Evolutionary conservation across 2,329 filamentous ascomycete species (phyloP).

Genomic region (Cytospora piceicola): DNA sequence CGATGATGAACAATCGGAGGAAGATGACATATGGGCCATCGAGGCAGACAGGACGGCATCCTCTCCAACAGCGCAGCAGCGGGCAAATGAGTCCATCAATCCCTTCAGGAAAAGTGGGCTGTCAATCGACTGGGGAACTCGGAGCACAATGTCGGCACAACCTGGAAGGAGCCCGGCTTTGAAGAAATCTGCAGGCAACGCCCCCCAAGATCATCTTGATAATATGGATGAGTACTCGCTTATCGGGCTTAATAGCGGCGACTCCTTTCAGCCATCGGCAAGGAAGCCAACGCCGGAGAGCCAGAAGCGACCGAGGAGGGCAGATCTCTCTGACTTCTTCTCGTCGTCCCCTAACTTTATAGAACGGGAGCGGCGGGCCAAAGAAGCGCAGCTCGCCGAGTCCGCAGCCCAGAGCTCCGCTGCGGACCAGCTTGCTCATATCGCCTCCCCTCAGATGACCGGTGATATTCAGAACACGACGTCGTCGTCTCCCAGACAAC

Average conservation of each 20-base stretch:
- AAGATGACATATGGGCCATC: constrained; percentile 60
- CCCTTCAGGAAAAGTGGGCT: constrained; percentile 39
- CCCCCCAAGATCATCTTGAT: constrained; percentile 10
- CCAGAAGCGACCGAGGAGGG: constrained; percentile 42
- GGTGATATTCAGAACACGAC: background rate
- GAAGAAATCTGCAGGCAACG: constrained; percentile 14
- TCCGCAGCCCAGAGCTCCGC: constrained; percentile 8
- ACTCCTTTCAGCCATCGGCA: constrained; percentile 39
- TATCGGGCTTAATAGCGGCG: constrained; percentile 24
- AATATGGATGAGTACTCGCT: constrained; percentile 29
- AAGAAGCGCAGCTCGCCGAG: constrained; percentile 13
- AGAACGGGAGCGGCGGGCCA: constrained; percentile 27
- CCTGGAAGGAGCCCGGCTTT: constrained; percentile 16
- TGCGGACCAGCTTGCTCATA: background rate
- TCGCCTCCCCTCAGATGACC: constrained; percentile 7
- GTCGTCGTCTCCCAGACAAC: background rate
- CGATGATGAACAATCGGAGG: constrained; percentile 40
- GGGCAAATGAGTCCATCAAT: constrained; percentile 32
- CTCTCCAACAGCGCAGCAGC: constrained; percentile 33
- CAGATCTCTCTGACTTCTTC: constrained; percentile 60
- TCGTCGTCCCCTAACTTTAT: constrained; percentile 52
- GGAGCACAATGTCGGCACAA: constrained; percentile 23
- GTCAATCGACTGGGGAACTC: constrained; percentile 32
- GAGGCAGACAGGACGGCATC: constrained; percentile 56
- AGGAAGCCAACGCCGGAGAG: constrained; percentile 32